A percentile compares a stretch with the other conserved stretches of the same genome.
phyloP scores from a whole-genome alignment of 257 asterid genomes.

The Ocimum tenuiflorum region DNA sequence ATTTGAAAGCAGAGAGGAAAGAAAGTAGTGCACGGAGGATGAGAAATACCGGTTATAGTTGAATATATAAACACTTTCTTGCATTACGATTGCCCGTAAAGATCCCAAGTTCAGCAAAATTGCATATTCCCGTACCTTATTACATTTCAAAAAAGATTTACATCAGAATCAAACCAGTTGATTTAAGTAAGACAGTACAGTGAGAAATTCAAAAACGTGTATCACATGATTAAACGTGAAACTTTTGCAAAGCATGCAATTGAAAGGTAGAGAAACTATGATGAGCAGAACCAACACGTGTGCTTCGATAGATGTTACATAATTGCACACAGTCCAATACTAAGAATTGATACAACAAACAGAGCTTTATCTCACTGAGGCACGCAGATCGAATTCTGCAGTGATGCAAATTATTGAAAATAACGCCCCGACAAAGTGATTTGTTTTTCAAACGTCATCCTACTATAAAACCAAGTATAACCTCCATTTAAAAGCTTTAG shows the following conservation, averaged over 20 bases:
- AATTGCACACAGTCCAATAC: background rate
- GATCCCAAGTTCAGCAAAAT: conserved; percentile 91
- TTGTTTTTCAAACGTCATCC: background rate
- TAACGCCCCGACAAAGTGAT: background rate
- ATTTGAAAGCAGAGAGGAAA: background rate
- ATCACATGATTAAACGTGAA: background rate
- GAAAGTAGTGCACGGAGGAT: background rate
- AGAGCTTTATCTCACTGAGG: background rate
- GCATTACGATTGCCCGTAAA: conserved; percentile 84
- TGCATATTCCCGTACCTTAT: conserved; percentile 88
- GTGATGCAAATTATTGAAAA: background rate
- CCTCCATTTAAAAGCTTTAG: background rate
- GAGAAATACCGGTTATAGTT: conserved; percentile 77
- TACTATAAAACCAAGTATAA: background rate
- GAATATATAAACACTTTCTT: conserved; percentile 77
- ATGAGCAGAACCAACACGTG: background rate
- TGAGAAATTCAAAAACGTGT: background rate
- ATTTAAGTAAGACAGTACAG: conserved; percentile 12
- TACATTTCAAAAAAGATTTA: conserved; percentile 18
- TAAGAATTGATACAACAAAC: background rate
- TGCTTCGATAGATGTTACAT: background rate
- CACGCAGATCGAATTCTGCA: conserved; percentile 1
- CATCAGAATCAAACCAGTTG: conserved; percentile 16
- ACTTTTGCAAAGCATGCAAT: background rate
- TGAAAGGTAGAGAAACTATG: conserved; percentile 8